phyloP scores from a whole-genome alignment of 2,329 filamentous ascomycete genomes.

The Talaromyces piceae region DNA sequence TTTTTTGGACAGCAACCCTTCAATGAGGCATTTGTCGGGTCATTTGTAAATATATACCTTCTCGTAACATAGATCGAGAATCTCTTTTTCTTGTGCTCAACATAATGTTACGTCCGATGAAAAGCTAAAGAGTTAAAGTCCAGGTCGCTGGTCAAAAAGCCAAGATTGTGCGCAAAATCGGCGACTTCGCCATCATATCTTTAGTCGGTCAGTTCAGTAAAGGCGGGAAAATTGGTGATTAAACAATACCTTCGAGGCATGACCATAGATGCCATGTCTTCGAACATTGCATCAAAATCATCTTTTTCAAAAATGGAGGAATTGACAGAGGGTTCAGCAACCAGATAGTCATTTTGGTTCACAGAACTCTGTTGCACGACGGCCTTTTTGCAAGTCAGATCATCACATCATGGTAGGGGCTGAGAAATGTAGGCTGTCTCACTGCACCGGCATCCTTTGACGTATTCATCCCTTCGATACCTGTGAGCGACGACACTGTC shows the following conservation, averaged over 20 bases:
- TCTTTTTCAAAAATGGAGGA: conserved; percentile 2
- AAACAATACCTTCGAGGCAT: conserved; percentile 8
- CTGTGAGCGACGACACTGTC: not conserved
- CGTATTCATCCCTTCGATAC: not conserved
- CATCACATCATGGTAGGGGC: not conserved
- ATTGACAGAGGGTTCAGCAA: not conserved
- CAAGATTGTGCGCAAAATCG: conserved; percentile 11
- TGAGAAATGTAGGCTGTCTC: not conserved
- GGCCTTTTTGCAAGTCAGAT: not conserved
- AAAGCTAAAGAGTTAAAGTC: conserved; percentile 9
- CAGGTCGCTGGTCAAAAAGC: conserved; percentile 9
- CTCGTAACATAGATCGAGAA: not conserved
- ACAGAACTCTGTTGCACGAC: not conserved
- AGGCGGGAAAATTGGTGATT: not conserved
- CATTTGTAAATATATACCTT: not conserved
- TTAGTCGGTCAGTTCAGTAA: not conserved
- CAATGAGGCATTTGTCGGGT: not conserved
- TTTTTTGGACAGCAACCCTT: not conserved
- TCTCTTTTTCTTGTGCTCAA: not conserved
- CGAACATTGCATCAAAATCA: conserved; percentile 8
- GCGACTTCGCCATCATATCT: conserved; percentile 10
- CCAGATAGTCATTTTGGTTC: not conserved
- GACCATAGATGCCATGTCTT: conserved; percentile 10
- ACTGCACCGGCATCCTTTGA: conserved; percentile 2
- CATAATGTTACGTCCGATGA: not conserved